A percentile compares a stretch with the other conserved stretches of the same genome.
phyloP scores from a whole-genome alignment of 805 yeast species.

The Wickerhamomyces bovis region DNA sequence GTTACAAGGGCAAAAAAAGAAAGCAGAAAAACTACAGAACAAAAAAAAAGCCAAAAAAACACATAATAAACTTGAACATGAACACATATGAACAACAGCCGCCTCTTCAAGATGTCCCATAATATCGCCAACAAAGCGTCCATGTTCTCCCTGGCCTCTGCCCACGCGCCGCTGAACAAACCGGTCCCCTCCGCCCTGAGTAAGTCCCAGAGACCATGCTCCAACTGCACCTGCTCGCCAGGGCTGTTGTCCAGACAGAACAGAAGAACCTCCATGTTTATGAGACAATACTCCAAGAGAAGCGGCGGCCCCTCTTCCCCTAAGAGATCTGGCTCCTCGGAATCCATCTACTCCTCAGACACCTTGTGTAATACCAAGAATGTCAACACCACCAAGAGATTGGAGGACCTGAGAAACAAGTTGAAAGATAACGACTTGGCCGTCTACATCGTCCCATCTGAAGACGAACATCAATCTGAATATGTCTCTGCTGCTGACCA shows the following conservation, averaged over 20 bases:
- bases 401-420: conserved; percentile 51
- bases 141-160: conserved; percentile 35
- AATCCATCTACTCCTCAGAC: conserved; percentile 34
- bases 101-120: conserved; percentile 23
- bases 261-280: conserved; percentile 50
- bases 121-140: conserved; percentile 32
- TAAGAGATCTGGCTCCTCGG: conserved; percentile 24
- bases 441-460: conserved; percentile 76
- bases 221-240: conserved; percentile 80
- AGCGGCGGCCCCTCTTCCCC: conserved; percentile 15
- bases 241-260: conserved; percentile 67
- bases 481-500: conserved; percentile 79
- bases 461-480: conserved; percentile 92
- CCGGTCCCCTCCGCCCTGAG: conserved; percentile 11
- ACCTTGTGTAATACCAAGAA: conserved; percentile 32
- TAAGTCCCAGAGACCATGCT: conserved; percentile 46
- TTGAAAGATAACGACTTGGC: conserved; percentile 63
- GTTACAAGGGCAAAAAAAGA: not conserved
- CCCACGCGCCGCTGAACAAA: conserved; percentile 8
- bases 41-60: not conserved
- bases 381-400: conserved; percentile 54
- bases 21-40: not conserved
- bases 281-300: conserved; percentile 33
- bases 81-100: not conserved
- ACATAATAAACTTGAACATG: not conserved